Conservation (phyloP, 1,139 yeast genomes). For the Taphrina populina region DNA sequence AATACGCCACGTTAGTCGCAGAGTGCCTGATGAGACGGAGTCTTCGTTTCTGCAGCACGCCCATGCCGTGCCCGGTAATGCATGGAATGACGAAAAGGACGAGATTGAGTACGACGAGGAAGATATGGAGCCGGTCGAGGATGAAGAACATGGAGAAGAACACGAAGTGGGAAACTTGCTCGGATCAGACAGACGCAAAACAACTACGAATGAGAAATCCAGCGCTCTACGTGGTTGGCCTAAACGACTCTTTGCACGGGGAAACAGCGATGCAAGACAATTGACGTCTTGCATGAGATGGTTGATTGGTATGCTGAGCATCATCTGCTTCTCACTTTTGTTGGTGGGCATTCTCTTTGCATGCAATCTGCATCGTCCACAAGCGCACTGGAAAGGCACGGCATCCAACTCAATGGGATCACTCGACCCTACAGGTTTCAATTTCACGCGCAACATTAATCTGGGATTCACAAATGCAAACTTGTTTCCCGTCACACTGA, state of each 20-base stretch:
- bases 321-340: too few relatives aligned
- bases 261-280: too few relatives aligned
- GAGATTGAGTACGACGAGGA: slow-evolving; percentile 9
- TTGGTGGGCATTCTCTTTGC: background rate
- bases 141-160: background rate
- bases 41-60: background rate
- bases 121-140: background rate
- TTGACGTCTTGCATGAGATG: too few relatives aligned
- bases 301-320: too few relatives aligned
- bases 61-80: slow-evolving; percentile 3
- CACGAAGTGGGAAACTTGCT: too few relatives aligned
- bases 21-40: slow-evolving; percentile 9
- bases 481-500: slow-evolving; percentile 1
- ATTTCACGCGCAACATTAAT: slow-evolving; percentile 16
- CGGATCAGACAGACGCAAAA: too few relatives aligned
- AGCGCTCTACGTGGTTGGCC: too few relatives aligned
- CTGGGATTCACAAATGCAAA: slow-evolving; percentile 17
- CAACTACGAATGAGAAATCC: too few relatives aligned
- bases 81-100: slow-evolving; percentile 2
- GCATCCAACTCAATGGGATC: slow-evolving; percentile 6
- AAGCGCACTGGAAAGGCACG: slow-evolving; percentile 10
- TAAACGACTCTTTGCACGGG: too few relatives aligned
- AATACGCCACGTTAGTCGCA: background rate
- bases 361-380: background rate
- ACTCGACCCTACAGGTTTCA: slow-evolving; percentile 7